phyloP scores from a whole-genome alignment of 495 filamentous ascomycete species.

The Penicillium crystallinum region DNA sequence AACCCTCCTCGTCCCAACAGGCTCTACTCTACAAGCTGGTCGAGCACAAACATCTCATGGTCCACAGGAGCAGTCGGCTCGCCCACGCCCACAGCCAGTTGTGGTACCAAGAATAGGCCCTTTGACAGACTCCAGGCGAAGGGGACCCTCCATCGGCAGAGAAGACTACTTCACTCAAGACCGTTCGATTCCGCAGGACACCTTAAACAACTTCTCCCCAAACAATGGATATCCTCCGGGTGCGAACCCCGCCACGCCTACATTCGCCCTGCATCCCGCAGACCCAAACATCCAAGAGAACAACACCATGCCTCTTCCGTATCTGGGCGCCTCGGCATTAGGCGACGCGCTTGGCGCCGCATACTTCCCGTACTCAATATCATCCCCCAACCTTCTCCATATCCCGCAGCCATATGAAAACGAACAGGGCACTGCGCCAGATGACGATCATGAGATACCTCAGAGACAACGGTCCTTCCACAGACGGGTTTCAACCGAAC shows the following conservation, averaged over 20 bases:
- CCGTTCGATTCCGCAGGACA: constrained; percentile 5
- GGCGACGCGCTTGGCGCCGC: constrained; percentile 24
- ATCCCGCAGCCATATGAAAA: constrained; percentile 18
- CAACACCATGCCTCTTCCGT: constrained; percentile 16
- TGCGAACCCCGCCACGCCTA: constrained; percentile 7
- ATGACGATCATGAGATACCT: constrained; percentile 21
- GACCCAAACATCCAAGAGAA: constrained; percentile 9
- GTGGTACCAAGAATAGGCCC: constrained; percentile 30
- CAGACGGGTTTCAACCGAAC: constrained; percentile 37
- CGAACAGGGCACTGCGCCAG: constrained; percentile 14
- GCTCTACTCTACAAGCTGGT: constrained; percentile 4
- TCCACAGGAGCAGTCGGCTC: constrained; percentile 14
- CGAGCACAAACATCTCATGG: constrained; percentile 25
- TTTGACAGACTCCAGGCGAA: constrained; percentile 20
- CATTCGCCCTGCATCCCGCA: constrained; percentile 14
- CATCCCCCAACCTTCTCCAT: constrained; percentile 38
- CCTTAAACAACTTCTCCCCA: background rate
- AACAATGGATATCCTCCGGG: background rate
- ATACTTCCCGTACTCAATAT: constrained; percentile 34
- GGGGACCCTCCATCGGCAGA: constrained; percentile 15
- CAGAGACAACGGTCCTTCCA: constrained; percentile 20
- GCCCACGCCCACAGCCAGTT: constrained; percentile 22
- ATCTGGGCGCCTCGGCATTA: constrained; percentile 18
- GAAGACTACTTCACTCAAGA: constrained; percentile 6
- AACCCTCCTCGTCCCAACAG: constrained; percentile 24